Conservation (phyloP, 1,284 basidiomycete genomes). For the Cutaneotrichosporon mucoides region DNA sequence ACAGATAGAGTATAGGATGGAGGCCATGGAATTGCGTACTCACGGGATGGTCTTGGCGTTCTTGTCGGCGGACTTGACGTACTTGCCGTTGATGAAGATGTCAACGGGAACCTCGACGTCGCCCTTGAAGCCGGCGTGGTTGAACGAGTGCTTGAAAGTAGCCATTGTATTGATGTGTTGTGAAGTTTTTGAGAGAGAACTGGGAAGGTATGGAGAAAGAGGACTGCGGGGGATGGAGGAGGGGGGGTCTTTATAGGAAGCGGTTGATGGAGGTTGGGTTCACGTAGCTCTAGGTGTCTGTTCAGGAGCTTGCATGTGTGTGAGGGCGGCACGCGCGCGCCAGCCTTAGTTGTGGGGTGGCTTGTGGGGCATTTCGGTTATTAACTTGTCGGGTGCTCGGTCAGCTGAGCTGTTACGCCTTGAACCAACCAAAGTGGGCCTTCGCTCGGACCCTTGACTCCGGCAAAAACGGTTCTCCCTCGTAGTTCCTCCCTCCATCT, state of each 20-base stretch:
- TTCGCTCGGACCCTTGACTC: background rate
- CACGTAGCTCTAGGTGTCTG: background rate
- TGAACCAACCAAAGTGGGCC: background rate
- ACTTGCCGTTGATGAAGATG: conserved; percentile 79
- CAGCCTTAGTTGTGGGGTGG: background rate
- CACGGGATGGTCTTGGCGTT: conserved; percentile 45
- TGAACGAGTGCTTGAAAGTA: conserved; percentile 59
- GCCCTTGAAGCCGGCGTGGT: conserved; percentile 64
- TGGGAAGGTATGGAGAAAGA: background rate
- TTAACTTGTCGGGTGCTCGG: conserved; percentile 10
- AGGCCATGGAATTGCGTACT: conserved; percentile 15
- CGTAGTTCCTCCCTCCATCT: too few relatives aligned
- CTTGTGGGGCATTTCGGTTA: conserved; percentile 2
- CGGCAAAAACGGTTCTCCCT: background rate
- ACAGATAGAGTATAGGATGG: background rate
- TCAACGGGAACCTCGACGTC: conserved; percentile 65
- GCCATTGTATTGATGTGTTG: conserved; percentile 14
- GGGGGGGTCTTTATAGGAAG: conserved; percentile 12
- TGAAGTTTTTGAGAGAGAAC: background rate
- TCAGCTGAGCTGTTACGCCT: background rate
- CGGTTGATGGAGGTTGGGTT: background rate
- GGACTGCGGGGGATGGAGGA: background rate
- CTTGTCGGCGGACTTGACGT: conserved; percentile 62
- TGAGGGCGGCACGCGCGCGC: background rate
- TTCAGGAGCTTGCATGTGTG: too few relatives aligned